Percentiles rank a stretch among this genome's conserved stretches.
phyloP scores from a whole-genome alignment of 371 early-diverging fungal species.

The Zychaea mexicana region DNA sequence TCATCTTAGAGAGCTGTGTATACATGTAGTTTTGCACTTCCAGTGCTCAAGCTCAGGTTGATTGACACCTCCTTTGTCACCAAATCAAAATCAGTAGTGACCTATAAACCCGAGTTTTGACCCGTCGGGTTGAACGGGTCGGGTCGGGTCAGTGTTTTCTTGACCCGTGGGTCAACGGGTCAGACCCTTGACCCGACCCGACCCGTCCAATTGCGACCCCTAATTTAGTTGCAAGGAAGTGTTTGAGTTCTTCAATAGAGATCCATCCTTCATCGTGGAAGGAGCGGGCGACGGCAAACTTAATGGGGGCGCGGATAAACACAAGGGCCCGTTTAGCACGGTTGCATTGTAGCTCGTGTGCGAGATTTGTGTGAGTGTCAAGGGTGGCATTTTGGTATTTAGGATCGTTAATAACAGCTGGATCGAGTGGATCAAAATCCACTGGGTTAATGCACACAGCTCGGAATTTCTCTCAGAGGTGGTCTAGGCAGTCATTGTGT shows the following conservation, averaged over 20 bases:
- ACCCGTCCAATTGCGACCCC: background rate
- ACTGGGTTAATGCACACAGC: background rate
- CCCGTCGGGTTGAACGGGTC: no score
- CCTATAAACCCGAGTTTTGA: no score
- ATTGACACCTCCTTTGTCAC: no score
- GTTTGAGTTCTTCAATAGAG: background rate
- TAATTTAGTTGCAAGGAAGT: background rate
- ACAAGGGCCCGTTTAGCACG: background rate
- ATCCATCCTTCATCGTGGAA: background rate
- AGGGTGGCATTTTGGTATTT: background rate
- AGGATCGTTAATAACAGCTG: conserved; percentile 3
- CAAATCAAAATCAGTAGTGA: no score
- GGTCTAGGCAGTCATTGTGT: conserved; percentile 7
- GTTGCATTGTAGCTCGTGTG: background rate
- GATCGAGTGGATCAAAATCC: conserved; percentile 13
- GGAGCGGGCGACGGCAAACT: conserved; percentile 6
- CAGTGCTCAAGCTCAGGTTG: no score
- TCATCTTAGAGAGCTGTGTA: no score
- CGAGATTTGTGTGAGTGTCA: background rate
- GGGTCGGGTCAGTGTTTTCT: no score
- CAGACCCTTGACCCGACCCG: background rate
- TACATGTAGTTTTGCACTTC: no score
- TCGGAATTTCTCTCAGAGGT: background rate
- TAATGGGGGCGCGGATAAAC: background rate
- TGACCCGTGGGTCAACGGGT: no score